Evolutionary conservation across 108 stramenopile genomes (phyloP), one percentile per base, ranked within the genome.

Genomic region (Conticribra weissflogii): DNA sequence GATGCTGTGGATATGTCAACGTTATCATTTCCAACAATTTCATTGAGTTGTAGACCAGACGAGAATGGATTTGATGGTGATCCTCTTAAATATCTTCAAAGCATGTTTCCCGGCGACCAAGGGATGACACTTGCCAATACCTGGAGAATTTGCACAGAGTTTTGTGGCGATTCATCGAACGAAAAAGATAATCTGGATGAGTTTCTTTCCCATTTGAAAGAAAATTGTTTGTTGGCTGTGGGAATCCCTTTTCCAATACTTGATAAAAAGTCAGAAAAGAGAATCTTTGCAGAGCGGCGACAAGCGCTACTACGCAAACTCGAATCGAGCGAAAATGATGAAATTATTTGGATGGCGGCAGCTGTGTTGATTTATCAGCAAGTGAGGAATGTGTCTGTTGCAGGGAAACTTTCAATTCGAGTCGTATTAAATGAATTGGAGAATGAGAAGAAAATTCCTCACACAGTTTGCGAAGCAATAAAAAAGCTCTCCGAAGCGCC

Each of bases 261-360:
- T 27, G 67, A 76, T 46, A 68, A 68, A 22, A 76, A 68, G 67
- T 57, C 59, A 0, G 75, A 76, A 63, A 67, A 60, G 31, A 68
- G 53, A 65, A 25, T 76, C 3, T 17, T 66, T 4, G 54, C 66
- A 30, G 50, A 60, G 3, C 36, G 67, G 33, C 67, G 67, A 7
- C 54, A 76, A 32, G 16, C 45, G 2, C 52, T 68, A n/a, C 12
- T 63, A 27, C 44, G 63, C 41, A 45, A 21, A 53, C 67, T 68
- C 28, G 59, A 63, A 1, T 52, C 28, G 5, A 59, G 45, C 21
- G 23, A 16, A 1, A 52, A 76, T 22, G 54, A 63, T 19, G 53
- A 68, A 22, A 36, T 67, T 36, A 30, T 76, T 3, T 18, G 63
- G 16, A 36, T 34, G 25, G 47, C 45, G 18, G 59, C 44, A 15